Base-by-base conservation (phyloP, 306 rosid species). In the Vicia villosa region DNA sequence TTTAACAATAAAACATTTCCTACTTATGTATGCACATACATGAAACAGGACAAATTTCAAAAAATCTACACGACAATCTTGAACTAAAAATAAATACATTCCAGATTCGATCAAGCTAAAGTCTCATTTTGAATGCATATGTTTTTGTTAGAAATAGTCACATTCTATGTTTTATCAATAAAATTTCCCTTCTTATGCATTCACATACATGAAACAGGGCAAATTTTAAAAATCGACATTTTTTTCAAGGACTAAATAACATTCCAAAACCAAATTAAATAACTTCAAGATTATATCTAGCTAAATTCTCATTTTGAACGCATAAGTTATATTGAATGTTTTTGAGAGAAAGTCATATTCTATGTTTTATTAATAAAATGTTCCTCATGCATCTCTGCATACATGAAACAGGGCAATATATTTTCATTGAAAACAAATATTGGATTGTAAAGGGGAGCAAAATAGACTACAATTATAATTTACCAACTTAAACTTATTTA, bases 391-490 rank as follows among this genome's bases (percentile, higher is more conserved):
- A 34, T 34, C 38, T 34, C 38, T 34, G 10, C 10, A 34, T 34
- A 34, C 38, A 7, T 34, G 38, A 34, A 34, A 21, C n/a, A 37
- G 19, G 46, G 50, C 43, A 40, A 69, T 38, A 69, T 24, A 43
- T 65, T 38, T 67, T 55, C 63, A 11, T 8, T 2, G 9, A 59
- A 59, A n/a, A 47, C 30, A 19, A 46, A 52, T 50, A 4, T 47
- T 49, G 62, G 58, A 57, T 14, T 56, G 26, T 32, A 49, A 45
- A 10, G 60, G 15, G 46, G 55, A 57, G 21, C 58, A 76, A 52
- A 61, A 81, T 55, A 76, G 43, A 16, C 52, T 19, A 56, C 34
- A 63, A 70, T 52, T 24, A 66, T 42, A 69, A 46, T 52, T 62
- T 17, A 76, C 32, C 38, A 28, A 38, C 69, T 54, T 55, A 57